These are phyloP conservation scores for Primulina eburnea DNA, from an alignment of 257 asterid species.

Conservation along the genomic window DNA sequence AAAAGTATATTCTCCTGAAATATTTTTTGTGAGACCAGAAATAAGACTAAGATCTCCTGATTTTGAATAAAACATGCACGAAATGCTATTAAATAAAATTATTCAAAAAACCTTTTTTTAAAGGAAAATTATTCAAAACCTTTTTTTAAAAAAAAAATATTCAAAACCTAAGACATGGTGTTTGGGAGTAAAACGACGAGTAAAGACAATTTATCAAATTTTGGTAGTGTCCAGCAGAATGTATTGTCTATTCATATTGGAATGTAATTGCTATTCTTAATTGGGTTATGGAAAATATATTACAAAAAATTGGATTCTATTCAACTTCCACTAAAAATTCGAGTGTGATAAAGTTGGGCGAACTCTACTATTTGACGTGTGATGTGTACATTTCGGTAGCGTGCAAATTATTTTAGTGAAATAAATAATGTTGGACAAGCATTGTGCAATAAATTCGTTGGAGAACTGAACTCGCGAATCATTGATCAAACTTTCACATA, in stretches of 20 bases:
- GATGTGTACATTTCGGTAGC: no score
- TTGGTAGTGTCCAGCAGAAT: background rate
- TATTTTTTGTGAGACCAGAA: background rate
- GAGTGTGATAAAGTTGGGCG: no score
- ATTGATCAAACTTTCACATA: no score
- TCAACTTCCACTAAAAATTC: no score
- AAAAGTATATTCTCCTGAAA: no score
- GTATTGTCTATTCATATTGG: background rate
- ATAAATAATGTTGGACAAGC: no score
- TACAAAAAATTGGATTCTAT: background rate
- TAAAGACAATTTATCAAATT: background rate
- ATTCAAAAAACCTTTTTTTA: no score
- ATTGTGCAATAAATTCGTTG: no score
- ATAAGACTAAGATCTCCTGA: background rate
- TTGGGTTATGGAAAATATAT: background rate
- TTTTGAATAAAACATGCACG: background rate
- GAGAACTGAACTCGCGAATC: no score
- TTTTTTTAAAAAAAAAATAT: no score
- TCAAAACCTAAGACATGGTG: background rate
- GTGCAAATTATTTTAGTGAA: no score
- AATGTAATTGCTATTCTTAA: background rate
- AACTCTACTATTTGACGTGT: no score
- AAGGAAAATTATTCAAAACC: background rate
- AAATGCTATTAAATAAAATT: background rate
- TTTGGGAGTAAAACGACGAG: background rate